phyloP scores from a whole-genome alignment of 2,329 filamentous ascomycete genomes.

The Penicillium sp. region DNA sequence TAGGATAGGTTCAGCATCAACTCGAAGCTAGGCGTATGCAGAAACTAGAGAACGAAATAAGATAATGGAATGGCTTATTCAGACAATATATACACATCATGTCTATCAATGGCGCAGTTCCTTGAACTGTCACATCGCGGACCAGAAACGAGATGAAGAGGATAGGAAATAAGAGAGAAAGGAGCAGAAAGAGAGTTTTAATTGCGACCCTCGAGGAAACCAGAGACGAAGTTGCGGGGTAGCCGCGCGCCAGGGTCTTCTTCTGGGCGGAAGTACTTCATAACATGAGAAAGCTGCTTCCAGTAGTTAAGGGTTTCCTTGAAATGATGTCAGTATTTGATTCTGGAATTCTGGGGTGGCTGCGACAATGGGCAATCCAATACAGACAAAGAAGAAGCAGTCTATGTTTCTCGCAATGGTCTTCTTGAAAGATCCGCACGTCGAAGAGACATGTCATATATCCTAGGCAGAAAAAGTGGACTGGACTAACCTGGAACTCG shows the following conservation, averaged over 20 bases:
- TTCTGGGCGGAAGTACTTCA: slow-evolving; percentile 94
- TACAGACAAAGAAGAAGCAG: background rate
- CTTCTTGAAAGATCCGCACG: background rate
- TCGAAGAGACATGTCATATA: background rate
- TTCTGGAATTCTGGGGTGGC: background rate
- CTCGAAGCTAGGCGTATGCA: background rate
- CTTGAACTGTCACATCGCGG: slow-evolving; percentile 17
- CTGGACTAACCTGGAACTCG: slow-evolving; percentile 77
- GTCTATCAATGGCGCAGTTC: slow-evolving; percentile 27
- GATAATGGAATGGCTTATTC: slow-evolving; percentile 29
- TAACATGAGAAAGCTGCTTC: slow-evolving; percentile 93
- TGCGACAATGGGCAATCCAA: background rate
- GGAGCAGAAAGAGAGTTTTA: slow-evolving; percentile 25
- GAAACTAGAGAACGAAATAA: slow-evolving; percentile 1
- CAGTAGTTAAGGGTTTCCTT: slow-evolving; percentile 99
- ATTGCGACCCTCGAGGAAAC: slow-evolving; percentile 83
- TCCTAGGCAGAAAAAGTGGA: background rate
- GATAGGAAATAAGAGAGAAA: slow-evolving; percentile 13
- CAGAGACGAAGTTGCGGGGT: slow-evolving; percentile 87
- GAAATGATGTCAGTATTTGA: background rate
- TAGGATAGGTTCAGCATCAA: background rate
- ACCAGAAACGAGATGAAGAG: slow-evolving; percentile 22
- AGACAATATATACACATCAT: slow-evolving; percentile 41
- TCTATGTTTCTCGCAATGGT: background rate
- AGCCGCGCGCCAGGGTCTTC: slow-evolving; percentile 73